Base-by-base conservation (phyloP, 2,329 filamentous ascomycete species). In the Corynespora cassiicola region DNA sequence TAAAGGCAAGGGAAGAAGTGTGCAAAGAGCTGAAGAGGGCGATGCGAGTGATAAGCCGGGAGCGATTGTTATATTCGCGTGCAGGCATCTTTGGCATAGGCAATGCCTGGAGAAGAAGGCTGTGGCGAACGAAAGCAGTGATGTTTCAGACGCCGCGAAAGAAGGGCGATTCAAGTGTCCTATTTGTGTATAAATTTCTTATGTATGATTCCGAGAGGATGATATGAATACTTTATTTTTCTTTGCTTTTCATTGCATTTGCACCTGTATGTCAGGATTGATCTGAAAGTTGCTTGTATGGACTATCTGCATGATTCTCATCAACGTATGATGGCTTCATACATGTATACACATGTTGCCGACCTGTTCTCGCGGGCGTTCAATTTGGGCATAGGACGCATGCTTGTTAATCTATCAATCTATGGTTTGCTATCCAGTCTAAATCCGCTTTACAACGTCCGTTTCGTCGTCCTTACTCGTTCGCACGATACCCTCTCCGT, bases 1-100 rank as follows among this genome's bases (percentile, higher is more conserved):
- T 77, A 58, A 78, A 74, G 54, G 74, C 56, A 72, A 53, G 27
- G 53, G 43, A 22, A 58, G 55, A 16, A 46, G 71, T 23, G 69
- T 64, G 12, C 69, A 66, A 5, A 73, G 52, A 37, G 20, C 31
- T 18, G 11, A 49, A 34, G 39, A 41, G 2, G 31, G 27, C 11
- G 38, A 37, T 7, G 36, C 36, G 19, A 42, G 29, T 5, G 20
- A 37, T 24, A 40, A 29, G 22, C 32, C 39, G 12, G 34, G 47
- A 11, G 25, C 48, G 19, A 21, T 71, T 18, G 58, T 70, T 2
- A 45, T 71, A 17, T 71, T 71, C 55, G 68, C 68, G 26, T 71
- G 68, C 47, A 45, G 68, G 30, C 68, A 71, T 58, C 23, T 71
- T 22, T 70, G 65, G 66, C 68, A 71, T 50, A 53, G 41, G 39